Base-by-base conservation (phyloP, 805 yeast species). In the Saccharomycopsis guyanensis region DNA sequence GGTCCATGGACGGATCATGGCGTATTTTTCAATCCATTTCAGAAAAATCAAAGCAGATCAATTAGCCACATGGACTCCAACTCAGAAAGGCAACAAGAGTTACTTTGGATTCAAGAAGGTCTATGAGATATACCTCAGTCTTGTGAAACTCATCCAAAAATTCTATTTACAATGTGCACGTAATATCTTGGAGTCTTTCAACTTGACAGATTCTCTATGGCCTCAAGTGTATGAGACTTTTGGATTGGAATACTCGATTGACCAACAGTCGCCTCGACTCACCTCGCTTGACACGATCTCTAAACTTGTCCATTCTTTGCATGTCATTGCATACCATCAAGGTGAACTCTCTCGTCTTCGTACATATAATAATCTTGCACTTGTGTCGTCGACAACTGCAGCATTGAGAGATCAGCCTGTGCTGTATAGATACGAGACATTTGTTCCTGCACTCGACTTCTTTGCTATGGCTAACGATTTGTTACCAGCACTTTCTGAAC, bases 1-100 rank as follows among this genome's bases (percentile, higher is more conserved):
- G n/a, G 19, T 44, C 4, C 52, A 49, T 29, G 4, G 19, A 2
- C 32, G 35, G 37, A 18, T 45, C 3, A n/a, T 49, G 3, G 18
- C 46, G 16, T 49, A 49, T 38, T 49, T 45, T 27, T 45, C 45
- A 32, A 18, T 46, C 15, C 52, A 49, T 15, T 49, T 49, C 23
- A 42, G 42, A n/a, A 32, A 42, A 12, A 16, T 49, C 10, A 49
- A 49, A 36, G 12, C 24, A 8, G 43, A 36, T 4, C 52, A 49
- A 29, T 33, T 49, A 15, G 22, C 4, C 3, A 12, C 23, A 20
- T 33, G 45, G 40, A 15, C 4, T 5, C 29, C 40, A 20, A 8
- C 20, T 16, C 6, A 18, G 13, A 22, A 37, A 12, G 23, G 23
- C 31, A 37, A 37, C 15, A 37, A 37, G 12, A 22, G 25, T 24